Percentiles rank a stretch among this genome's conserved stretches.
Conservation (phyloP, 2,329 filamentous ascomycete genomes). For the Aureobasidium sp. region DNA sequence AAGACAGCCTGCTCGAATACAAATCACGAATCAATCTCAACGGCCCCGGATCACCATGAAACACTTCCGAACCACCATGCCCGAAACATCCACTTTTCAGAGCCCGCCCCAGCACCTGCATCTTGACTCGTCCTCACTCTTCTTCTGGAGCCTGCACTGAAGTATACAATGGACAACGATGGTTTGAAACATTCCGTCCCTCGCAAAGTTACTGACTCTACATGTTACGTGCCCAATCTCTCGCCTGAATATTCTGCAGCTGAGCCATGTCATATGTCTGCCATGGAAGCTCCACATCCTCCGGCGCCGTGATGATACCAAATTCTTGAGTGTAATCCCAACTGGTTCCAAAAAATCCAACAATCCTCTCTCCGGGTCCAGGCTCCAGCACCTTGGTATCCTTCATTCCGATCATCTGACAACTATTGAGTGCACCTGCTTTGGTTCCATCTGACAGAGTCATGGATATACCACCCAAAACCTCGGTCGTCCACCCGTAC, state of each 20-base stretch:
- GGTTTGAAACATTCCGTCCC: background rate
- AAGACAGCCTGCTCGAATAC: background rate
- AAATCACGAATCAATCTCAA: background rate
- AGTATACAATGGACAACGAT: background rate
- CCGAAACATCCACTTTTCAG: background rate
- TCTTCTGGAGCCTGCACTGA: background rate
- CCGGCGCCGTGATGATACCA: conserved; percentile 40
- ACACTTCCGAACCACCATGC: background rate
- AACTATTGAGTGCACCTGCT: conserved; percentile 24
- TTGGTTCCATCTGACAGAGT: conserved; percentile 24
- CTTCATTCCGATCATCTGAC: background rate
- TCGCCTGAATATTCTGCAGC: conserved; percentile 29
- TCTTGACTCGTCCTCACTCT: background rate
- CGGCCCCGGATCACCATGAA: background rate
- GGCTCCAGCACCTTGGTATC: conserved; percentile 25
- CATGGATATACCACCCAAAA: conserved; percentile 25
- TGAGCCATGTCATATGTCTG: conserved; percentile 35
- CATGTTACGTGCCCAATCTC: background rate
- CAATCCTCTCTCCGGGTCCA: conserved; percentile 30
- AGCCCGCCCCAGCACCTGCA: background rate
- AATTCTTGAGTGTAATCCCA: conserved; percentile 31
- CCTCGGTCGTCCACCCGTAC: background rate
- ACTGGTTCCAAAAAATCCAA: conserved; percentile 40
- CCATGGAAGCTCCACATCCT: conserved; percentile 32
- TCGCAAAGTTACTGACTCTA: background rate